Conservation (phyloP, 768 basidiomycete genomes). For the Xerocomellus intermedius region DNA sequence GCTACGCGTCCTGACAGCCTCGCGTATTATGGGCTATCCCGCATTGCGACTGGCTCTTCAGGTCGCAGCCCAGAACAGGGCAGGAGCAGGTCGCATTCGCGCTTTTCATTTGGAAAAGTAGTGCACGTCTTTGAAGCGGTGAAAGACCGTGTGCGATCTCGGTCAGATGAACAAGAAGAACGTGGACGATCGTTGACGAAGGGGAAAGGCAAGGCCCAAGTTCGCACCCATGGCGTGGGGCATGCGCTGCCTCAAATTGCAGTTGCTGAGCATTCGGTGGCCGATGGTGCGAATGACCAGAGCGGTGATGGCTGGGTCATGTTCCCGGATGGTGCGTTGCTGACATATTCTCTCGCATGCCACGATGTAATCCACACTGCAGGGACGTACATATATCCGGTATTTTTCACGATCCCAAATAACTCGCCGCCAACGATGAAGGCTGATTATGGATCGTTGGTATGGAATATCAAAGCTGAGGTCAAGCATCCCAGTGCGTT, state of each 20-base stretch:
- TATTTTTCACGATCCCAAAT: constrained; percentile 84
- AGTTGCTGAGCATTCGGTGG: constrained; percentile 30
- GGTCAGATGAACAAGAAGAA: constrained; percentile 12
- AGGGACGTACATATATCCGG: constrained; percentile 94
- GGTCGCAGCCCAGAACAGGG: constrained; percentile 19
- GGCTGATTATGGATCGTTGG: constrained; percentile 72
- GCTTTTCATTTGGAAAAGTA: constrained; percentile 54
- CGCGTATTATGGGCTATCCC: constrained; percentile 15
- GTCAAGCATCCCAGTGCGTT: constrained; percentile 84
- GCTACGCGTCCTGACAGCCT: constrained; percentile 2
- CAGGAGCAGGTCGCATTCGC: constrained; percentile 41
- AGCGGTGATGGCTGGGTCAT: constrained; percentile 71
- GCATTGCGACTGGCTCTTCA: constrained; percentile 15
- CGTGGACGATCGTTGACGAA: constrained; percentile 32
- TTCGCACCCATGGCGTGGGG: background rate
- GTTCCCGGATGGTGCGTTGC: constrained; percentile 70
- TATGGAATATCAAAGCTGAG: constrained; percentile 76
- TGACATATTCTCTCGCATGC: constrained; percentile 12
- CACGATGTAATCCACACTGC: constrained; percentile 47
- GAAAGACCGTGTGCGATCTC: constrained; percentile 45
- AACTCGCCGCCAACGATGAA: constrained; percentile 74
- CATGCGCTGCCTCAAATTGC: constrained; percentile 25
- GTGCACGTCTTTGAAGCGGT: constrained; percentile 49
- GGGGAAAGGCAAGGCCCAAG: constrained; percentile 30
- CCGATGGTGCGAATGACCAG: constrained; percentile 27